Evolutionary conservation across 164 flowering plant species (phyloP), one percentile per base, ranked within the genome.

Genomic region (Vitis amurensis): DNA sequence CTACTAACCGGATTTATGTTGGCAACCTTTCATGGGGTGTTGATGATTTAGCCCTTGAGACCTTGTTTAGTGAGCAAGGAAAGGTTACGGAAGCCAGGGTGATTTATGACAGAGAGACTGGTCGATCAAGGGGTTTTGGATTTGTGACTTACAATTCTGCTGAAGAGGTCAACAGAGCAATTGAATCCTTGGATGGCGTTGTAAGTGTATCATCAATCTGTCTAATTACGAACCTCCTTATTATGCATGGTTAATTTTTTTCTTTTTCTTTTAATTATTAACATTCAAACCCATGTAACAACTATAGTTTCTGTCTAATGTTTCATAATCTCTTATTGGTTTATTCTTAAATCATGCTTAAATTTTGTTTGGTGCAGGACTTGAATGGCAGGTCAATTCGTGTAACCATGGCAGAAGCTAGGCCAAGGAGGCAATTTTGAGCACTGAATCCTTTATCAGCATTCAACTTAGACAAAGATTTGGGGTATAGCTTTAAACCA

Each of bases 11-110:
- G 37, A 64, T 88, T 29, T 81, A 86, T 71, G 97, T 95, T 19
- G 94, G 99, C 44, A 95, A 95, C 73, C 97, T 95, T 69, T 74
- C 97, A 47, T 95, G 98, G 98, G 90, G 86, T 63, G 98, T 91
- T 72, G 98, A 93, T 76, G 83, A 93, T 66, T 70, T 69, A 57
- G 85, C 93, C 3, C 94, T 95, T 50, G 94, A 89, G 78, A 76
- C 69, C 55, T 69, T 86, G 77, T 95, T 95, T 76, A 84, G 96
- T 62, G 96, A 93, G 76, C 92, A 91, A 73, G 99, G 97, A 51
- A 83, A 78, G 65, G 98, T 95, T 64, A 44, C 80, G 80, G 97
- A 92, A 68, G 99, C 99, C 55, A 85, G 61, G 78, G 97, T 95
- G 1, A 89, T 95, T 17, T 90, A 82, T 77, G 99, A 95, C 70